Base-by-base conservation (phyloP, 2,329 filamentous ascomycete species). In the Cercospora sesami region DNA sequence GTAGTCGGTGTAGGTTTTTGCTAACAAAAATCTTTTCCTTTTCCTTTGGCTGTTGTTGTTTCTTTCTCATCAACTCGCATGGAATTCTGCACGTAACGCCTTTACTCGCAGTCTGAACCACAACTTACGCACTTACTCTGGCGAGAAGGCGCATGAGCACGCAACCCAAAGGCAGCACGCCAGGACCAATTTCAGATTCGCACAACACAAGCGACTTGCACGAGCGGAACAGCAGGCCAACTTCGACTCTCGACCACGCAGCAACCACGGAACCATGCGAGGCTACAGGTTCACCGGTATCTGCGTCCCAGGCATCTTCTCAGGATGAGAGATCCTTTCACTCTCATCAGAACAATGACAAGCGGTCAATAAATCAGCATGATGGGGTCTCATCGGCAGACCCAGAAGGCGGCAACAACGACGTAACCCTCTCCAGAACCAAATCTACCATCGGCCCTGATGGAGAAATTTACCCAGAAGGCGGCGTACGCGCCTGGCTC, bases 401-500 rank as follows among this genome's bases (percentile, higher is more conserved):
- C 23, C 45, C 68, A n/a, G 51, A 67, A 21, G 59, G 63, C 48
- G 66, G 57, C 30, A 63, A 39, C 12, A 65, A 64, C 28, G 65
- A 55, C 8, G 28, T 68, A 21, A 61, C 51, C 5, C 66, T 60
- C 18, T 66, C 69, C 39, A 64, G 61, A n/a, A 70, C 68, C 30
- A 61, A 60, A 51, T 69, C 68, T 1, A 70, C 66, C n/a, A 60
- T 69, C 12, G 69, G 61, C 1, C 69, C 65, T 1, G 60, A 70
- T 68, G 71, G 67, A 39, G 64, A 69, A 53, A 65, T 68, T 12
- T 73, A 73, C 55, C 93, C 93, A 0, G 93, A 97, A 81, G 93
- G 93, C 60, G 93, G 94, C 10, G 76, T 86, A 14, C 81, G 86
- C 71, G 92, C 92, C 64, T 97, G 93, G 91, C 84, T 91, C 4